Percentiles rank a stretch among this genome's conserved stretches.
Evolutionary conservation across 2,329 filamentous ascomycete species (phyloP).

Genomic region (Monosporascus sp.): DNA sequence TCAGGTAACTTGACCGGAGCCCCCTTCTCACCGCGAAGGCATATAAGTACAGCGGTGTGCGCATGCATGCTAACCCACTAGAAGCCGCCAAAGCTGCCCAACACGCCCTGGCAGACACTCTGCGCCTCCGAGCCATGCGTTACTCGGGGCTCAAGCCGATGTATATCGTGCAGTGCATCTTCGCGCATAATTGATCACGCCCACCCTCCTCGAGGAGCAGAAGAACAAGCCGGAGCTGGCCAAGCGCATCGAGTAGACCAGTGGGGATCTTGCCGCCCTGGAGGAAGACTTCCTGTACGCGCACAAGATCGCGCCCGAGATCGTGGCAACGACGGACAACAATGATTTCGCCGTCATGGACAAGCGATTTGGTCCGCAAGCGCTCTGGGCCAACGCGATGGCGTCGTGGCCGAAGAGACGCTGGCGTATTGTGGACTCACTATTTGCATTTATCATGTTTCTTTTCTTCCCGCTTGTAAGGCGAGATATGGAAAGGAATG

Average conservation of each 20-base stretch:
- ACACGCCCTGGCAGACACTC: constrained; percentile 20
- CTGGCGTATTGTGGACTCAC: no score
- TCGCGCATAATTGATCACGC: constrained; percentile 20
- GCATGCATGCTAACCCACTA: background rate
- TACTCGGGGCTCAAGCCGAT: constrained; percentile 12
- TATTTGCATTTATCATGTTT: background rate
- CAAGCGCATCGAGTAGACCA: constrained; percentile 17
- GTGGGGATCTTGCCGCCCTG: no score
- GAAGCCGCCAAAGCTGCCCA: constrained; percentile 16
- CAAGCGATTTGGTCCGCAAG: no score
- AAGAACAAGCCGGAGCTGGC: constrained; percentile 20
- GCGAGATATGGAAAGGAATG: background rate
- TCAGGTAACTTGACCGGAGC: constrained; percentile 5
- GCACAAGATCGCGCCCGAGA: no score
- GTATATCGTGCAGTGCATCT: constrained; percentile 21
- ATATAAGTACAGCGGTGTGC: no score
- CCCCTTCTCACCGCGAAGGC: background rate
- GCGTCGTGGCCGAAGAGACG: no score
- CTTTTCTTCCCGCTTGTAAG: background rate
- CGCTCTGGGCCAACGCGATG: no score
- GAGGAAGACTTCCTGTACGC: no score
- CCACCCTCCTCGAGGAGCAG: constrained; percentile 21
- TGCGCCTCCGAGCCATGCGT: constrained; percentile 19
- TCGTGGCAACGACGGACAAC: no score
- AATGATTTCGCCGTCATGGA: no score